Conservation (phyloP, 140 eudicot genomes). For the Cichorium intybus region DNA sequence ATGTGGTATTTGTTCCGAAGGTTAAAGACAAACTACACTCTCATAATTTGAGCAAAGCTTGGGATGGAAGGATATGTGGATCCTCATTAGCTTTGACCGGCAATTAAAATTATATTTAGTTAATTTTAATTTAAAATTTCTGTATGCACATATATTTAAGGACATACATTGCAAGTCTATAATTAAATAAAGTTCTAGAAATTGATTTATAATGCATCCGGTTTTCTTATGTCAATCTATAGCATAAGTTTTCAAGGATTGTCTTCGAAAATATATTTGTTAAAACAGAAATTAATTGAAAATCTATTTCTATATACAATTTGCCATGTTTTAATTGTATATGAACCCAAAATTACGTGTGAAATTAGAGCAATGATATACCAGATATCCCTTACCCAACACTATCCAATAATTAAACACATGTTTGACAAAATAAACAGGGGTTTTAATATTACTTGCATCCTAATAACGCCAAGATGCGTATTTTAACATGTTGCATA, state of each 20-base stretch:
- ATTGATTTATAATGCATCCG: no score
- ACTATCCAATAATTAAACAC: neutral
- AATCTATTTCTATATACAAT: neutral
- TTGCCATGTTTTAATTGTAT: neutral
- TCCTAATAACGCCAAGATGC: neutral
- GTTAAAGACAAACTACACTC: conserved; percentile 29
- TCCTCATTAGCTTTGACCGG: neutral
- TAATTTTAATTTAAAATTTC: no score
- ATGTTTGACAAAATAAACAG: neutral
- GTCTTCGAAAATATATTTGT: neutral
- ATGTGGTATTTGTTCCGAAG: conserved; percentile 19
- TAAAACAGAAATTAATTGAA: neutral
- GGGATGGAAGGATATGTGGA: conserved; percentile 20
- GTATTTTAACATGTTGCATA: neutral
- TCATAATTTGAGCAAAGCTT: conserved; percentile 15
- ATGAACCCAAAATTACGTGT: neutral
- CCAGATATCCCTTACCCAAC: conserved; percentile 1
- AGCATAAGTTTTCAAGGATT: neutral
- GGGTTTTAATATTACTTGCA: neutral
- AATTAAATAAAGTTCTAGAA: no score
- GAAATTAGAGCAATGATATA: neutral
- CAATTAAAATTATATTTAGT: no score
- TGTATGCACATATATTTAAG: no score
- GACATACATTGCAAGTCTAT: no score
- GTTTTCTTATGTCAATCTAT: neutral